Conservation (phyloP, 2,329 filamentous ascomycete genomes). For the Colletotrichum aenigma region DNA sequence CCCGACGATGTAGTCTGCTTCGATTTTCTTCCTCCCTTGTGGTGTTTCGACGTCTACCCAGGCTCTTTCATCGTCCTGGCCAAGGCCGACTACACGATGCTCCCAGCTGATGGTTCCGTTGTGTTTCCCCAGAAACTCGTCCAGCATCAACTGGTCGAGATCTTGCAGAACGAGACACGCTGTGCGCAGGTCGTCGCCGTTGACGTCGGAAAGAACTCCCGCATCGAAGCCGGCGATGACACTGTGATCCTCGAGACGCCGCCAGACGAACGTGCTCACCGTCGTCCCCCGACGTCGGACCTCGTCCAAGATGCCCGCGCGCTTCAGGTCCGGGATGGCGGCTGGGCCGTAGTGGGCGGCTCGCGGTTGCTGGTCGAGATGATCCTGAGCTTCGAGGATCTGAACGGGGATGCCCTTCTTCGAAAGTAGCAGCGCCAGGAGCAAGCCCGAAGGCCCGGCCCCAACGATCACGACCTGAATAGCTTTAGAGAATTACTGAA, state of each 20-base stretch:
- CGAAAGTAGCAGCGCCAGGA: slow-evolving; percentile 56
- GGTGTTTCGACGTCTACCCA: slow-evolving; percentile 49
- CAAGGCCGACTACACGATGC: slow-evolving; percentile 49
- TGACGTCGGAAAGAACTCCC: slow-evolving; percentile 34
- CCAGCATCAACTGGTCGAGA: slow-evolving; percentile 46
- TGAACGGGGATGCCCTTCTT: slow-evolving; percentile 56
- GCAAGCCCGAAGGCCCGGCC: slow-evolving; percentile 53
- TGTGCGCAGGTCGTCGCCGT: slow-evolving; percentile 43
- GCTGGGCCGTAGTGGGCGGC: slow-evolving; percentile 66
- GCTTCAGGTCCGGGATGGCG: slow-evolving; percentile 60
- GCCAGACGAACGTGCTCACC: slow-evolving; percentile 44
- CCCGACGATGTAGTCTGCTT: slow-evolving; percentile 59
- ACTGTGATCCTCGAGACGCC: slow-evolving; percentile 36
- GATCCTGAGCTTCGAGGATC: slow-evolving; percentile 58
- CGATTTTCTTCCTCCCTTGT: slow-evolving; percentile 36
- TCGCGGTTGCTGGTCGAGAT: slow-evolving; percentile 63
- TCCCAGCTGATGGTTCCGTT: slow-evolving; percentile 45
- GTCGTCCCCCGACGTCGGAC: slow-evolving; percentile 41
- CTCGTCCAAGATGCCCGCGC: slow-evolving; percentile 61
- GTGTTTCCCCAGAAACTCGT: slow-evolving; percentile 39
- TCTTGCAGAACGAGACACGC: slow-evolving; percentile 46
- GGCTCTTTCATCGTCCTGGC: slow-evolving; percentile 48
- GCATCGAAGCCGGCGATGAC: slow-evolving; percentile 41
- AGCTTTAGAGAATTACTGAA: not conserved
- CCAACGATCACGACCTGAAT: slow-evolving; percentile 44